Evolutionary conservation across 352 stramenopile species (phyloP), one percentile per base, ranked within the genome.

Genomic region (Thalassiosira sp.): DNA sequence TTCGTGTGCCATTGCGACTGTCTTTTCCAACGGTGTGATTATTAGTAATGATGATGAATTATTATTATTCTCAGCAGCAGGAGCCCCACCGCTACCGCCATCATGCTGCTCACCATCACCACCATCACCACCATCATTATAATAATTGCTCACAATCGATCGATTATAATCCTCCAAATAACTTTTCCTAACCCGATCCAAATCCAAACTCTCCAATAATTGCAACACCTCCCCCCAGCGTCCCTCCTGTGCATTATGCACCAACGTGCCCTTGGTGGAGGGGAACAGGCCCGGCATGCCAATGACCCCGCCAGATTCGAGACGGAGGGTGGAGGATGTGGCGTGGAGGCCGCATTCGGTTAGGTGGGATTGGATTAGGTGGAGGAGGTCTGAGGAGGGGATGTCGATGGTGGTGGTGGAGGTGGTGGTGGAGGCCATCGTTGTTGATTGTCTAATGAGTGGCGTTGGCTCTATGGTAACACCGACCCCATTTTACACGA

Each of bases 341-440:
- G 86, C 24, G 42, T 85, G 73, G 5, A 89, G 54, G n/a, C 80
- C 77, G 10, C 61, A 72, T 72, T 86, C 75, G 15, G 75, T 85
- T 20, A 91, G 78, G 49, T 87, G 80, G 15, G 63, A 71, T 56
- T 82, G 28, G 22, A 91, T 82, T 2, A 91, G 58, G 24, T 75
- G 72, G 15, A 91, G 35, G 8, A 89, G 54, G 63, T 91, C 82
- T 3, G 73, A 33, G 8, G 60, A 60, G 5, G 69, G 60, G 43
- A 78, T 78, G 1, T 42, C 8, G 8, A 60, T 45, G 8, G 25
- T 70, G 40, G 58, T 49, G 25, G 3, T 58, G 45, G 0, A 49
- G 27, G 13, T 31, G 43, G 46, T 49, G 16, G 43, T n/a, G n/a
- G n/a, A n/a, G n/a, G n/a, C n/a, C n/a, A n/a, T n/a, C n/a, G n/a